Base-by-base conservation (phyloP, 1,139 yeast species). In the Yamadazyma triangularis region DNA sequence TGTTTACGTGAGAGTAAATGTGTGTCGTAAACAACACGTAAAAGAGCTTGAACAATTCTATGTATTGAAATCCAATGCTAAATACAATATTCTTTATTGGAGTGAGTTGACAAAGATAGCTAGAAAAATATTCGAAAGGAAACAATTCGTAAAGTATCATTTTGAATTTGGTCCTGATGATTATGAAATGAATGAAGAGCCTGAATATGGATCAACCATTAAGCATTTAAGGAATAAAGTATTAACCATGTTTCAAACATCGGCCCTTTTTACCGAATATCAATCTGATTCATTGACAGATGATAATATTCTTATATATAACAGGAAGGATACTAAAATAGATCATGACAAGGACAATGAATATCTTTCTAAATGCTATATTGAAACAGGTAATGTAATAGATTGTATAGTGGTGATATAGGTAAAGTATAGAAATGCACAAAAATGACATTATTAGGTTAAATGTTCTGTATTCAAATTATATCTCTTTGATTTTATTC, bases 141-240 rank as follows among this genome's bases (percentile, higher is more conserved):
- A 46, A 2, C 50, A 56, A 23, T 78, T 77, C 23, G 55, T 80
- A 15, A 66, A 61, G 27, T 83, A 79, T 47, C 84, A 82, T 48
- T 68, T 86, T 40, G 91, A 84, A 47, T 85, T 87, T 54, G 74
- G 86, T 26, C 88, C 89, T 0, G 93, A 82, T 41, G 96, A 87
- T 47, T 80, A 77, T 48, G 77, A 65, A 46, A 49, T 51, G 51
- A 70, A 51, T 59, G 69, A 53, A 41, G 73, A 79, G 37, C 81
- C 81, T 2, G 89, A 81, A 33, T 71, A 66, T 42, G 95, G 95
- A 1, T 76, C 88, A 7, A 73, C 81, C 8, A 64, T 88, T 15
- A 68, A 64, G 15, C 78, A 79, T 41, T 63, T 86, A 36, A 67
- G 88, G 36, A 45, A 56, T 2, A 79, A 76, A 44, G 55, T 77